Conservation (phyloP, 768 basidiomycete genomes). For the Collybia sordida region DNA sequence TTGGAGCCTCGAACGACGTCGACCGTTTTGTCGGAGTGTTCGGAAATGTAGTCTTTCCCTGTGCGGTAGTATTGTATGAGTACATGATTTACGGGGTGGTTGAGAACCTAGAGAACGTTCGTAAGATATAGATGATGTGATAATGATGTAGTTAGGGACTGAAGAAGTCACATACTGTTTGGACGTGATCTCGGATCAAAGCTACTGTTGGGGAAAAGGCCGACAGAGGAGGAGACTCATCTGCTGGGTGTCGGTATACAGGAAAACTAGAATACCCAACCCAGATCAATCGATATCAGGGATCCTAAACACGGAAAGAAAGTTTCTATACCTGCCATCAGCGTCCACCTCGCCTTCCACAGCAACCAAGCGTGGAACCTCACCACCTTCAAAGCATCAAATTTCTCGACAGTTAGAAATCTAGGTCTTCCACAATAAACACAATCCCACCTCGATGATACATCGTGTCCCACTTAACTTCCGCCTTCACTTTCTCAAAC, state of each 20-base stretch:
- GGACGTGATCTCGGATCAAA: slow-evolving; percentile 61
- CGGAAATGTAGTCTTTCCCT: slow-evolving; percentile 81
- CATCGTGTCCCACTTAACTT: slow-evolving; percentile 77
- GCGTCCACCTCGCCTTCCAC: slow-evolving; percentile 55
- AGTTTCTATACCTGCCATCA: slow-evolving; percentile 35
- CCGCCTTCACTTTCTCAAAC: slow-evolving; percentile 57
- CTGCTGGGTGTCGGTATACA: slow-evolving; percentile 81
- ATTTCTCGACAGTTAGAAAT: background rate
- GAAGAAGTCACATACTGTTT: slow-evolving; percentile 32
- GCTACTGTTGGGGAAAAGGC: slow-evolving; percentile 71
- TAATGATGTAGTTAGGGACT: background rate
- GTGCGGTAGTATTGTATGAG: slow-evolving; percentile 80
- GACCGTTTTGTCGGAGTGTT: slow-evolving; percentile 86
- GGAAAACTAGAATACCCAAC: slow-evolving; percentile 49
- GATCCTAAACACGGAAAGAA: background rate
- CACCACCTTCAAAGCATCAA: slow-evolving; percentile 52
- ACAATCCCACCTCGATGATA: slow-evolving; percentile 57
- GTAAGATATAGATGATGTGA: background rate
- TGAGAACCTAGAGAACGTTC: slow-evolving; percentile 23
- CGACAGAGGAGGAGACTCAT: slow-evolving; percentile 67
- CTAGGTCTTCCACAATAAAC: background rate
- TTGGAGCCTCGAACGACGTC: slow-evolving; percentile 73
- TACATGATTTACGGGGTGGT: slow-evolving; percentile 79
- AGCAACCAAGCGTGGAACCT: slow-evolving; percentile 66
- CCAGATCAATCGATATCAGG: background rate